Conservation (phyloP, 768 basidiomycete genomes). For the Amanita pallidorosea region DNA sequence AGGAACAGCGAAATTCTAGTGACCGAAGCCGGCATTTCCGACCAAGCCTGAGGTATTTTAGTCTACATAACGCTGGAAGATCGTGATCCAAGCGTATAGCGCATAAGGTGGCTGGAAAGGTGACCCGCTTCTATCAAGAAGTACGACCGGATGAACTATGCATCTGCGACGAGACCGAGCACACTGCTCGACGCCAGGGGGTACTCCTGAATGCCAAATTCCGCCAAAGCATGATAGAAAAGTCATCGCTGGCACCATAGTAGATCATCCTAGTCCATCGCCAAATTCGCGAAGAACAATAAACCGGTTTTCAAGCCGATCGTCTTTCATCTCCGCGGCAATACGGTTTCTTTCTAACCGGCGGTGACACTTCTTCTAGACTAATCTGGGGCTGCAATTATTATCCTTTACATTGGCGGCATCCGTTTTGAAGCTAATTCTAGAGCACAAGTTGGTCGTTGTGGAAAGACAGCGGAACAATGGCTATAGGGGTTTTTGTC, state of each 20-base stretch:
- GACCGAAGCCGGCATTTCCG: conserved; percentile 3
- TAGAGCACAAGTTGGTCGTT: neutral
- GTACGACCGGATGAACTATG: neutral
- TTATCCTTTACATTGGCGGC: neutral
- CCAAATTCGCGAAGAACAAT: neutral
- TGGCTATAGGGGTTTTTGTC: neutral
- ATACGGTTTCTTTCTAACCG: conserved; percentile 1
- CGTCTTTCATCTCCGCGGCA: conserved; percentile 5
- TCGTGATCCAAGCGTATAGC: neutral
- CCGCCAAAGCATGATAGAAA: neutral
- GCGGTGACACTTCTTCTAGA: neutral
- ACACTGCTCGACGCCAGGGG: neutral
- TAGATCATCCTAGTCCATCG: neutral
- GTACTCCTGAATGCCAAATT: neutral
- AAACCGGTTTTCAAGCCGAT: conserved; percentile 2
- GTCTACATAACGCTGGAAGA: conserved; percentile 2
- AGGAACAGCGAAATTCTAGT: neutral
- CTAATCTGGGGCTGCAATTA: neutral
- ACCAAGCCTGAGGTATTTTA: conserved; percentile 1
- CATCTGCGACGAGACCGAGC: neutral
- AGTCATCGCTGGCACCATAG: neutral
- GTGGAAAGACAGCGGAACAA: neutral
- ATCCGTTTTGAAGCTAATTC: neutral
- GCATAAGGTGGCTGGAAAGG: neutral
- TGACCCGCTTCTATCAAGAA: neutral